A percentile compares a stretch with the other conserved stretches of the same genome.
Evolutionary conservation across 352 stramenopile genomes (phyloP).

Genomic region (Globisporangium viniferum): DNA sequence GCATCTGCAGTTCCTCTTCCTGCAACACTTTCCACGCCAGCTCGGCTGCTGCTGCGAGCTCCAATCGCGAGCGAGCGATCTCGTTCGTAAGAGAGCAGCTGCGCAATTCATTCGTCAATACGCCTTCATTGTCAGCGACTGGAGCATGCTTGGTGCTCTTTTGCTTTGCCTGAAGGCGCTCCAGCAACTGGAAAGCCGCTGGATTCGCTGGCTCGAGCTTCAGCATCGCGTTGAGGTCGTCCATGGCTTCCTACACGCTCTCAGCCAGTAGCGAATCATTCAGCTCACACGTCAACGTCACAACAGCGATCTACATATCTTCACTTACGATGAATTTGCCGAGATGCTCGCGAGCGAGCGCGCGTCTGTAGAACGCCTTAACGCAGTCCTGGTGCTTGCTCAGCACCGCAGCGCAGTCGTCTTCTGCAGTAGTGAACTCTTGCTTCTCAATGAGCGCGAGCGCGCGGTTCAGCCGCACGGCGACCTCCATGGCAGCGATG

Average conservation of each 20-base stretch:
- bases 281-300: neutral
- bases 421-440: constrained; percentile 26
- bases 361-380: constrained; percentile 90
- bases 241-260: constrained; percentile 27
- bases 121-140: neutral
- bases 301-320: neutral
- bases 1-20: constrained; percentile 43
- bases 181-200: constrained; percentile 8
- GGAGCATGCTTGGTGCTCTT: neutral
- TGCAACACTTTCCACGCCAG: constrained; percentile 50
- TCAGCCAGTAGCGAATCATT: neutral
- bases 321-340: constrained; percentile 45
- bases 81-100: constrained; percentile 4
- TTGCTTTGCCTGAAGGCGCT: constrained; percentile 1
- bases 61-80: neutral
- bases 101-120: neutral
- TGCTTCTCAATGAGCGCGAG: constrained; percentile 46
- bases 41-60: constrained; percentile 23
- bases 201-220: constrained; percentile 44
- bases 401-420: constrained; percentile 77
- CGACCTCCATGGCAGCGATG: constrained; percentile 31
- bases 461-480: constrained; percentile 65
- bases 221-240: constrained; percentile 27
- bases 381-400: constrained; percentile 62
- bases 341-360: constrained; percentile 67